Evolutionary conservation across 73 alveolate species (phyloP).

Genomic region (Tetrahymena thermophila): DNA sequence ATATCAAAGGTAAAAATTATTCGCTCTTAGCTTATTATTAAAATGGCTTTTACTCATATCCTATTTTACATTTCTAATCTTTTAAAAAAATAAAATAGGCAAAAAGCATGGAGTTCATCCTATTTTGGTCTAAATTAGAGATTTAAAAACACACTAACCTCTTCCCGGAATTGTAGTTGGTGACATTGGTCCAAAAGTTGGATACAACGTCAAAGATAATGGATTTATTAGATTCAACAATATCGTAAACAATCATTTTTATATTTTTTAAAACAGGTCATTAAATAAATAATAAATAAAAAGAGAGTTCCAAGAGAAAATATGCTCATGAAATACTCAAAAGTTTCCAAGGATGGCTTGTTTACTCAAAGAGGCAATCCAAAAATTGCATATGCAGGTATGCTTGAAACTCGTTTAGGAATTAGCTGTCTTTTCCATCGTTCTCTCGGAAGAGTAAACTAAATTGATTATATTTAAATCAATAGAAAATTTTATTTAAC

Average conservation of each 20-base stretch:
- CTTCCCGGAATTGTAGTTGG: conserved; percentile 80
- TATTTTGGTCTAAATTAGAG: conserved; percentile 77
- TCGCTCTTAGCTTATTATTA: not conserved
- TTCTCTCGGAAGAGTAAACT: conserved; percentile 4
- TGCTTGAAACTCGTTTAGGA: not conserved
- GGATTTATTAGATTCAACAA: conserved; percentile 64
- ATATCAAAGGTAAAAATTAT: conserved; percentile 27
- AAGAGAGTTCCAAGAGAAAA: conserved; percentile 62
- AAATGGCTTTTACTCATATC: not conserved
- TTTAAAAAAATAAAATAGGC: conserved; percentile 2
- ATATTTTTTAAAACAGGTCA: not conserved
- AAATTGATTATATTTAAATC: too few species aligned
- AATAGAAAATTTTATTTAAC: too few species aligned
- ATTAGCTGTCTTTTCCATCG: conserved; percentile 34
- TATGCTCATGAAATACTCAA: conserved; percentile 59
- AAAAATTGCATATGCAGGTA: conserved; percentile 9
- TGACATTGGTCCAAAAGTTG: conserved; percentile 89
- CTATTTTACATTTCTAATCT: not conserved
- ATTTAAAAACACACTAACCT: conserved; percentile 52
- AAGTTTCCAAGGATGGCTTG: conserved; percentile 68
- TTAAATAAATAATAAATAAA: not conserved
- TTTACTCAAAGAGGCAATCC: conserved; percentile 36
- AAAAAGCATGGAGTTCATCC: conserved; percentile 74
- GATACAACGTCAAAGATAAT: conserved; percentile 70
- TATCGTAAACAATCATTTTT: not conserved